Percentiles rank a stretch among this genome's conserved stretches.
These are phyloP conservation scores for Cardamine occulta DNA, from an alignment of 345 rosid genomes.

Conservation along the genomic window DNA sequence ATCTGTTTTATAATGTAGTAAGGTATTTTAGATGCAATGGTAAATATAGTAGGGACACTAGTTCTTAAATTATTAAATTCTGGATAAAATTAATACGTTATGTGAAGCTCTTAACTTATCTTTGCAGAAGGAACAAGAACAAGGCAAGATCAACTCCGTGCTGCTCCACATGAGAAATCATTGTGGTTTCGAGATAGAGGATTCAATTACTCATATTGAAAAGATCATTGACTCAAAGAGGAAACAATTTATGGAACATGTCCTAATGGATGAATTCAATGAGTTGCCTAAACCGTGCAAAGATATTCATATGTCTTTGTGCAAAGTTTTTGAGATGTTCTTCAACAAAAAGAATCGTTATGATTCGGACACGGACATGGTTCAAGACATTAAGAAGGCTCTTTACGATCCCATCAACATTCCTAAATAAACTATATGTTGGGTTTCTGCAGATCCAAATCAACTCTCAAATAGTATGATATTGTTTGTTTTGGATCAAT, in stretches of 20 bases:
- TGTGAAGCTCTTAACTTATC: background rate
- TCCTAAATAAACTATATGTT: background rate
- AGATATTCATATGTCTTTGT: conserved; percentile 50
- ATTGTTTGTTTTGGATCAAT: too few species aligned
- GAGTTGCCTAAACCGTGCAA: conserved; percentile 48
- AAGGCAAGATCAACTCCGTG: conserved; percentile 55
- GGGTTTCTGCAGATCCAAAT: too few species aligned
- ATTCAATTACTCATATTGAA: conserved; percentile 44
- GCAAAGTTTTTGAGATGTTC: conserved; percentile 56
- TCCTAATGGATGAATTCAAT: conserved; percentile 39
- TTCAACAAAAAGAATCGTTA: conserved; percentile 52
- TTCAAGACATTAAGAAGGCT: conserved; percentile 59
- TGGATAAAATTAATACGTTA: background rate
- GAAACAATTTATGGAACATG: conserved; percentile 48
- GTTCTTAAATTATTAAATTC: too few species aligned
- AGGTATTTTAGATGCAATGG: too few species aligned
- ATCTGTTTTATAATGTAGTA: too few species aligned
- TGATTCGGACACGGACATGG: conserved; percentile 48
- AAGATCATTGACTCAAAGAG: conserved; percentile 42
- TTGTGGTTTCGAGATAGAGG: conserved; percentile 42
- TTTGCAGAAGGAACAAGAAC: conserved; percentile 52
- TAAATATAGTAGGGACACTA: too few species aligned
- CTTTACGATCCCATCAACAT: conserved; percentile 48
- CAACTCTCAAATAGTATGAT: too few species aligned
- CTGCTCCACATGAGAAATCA: conserved; percentile 46